Evolutionary conservation across 2,329 filamentous ascomycete species (phyloP), one percentile per base, ranked within the genome.

Genomic region (Aspergillus sp.): DNA sequence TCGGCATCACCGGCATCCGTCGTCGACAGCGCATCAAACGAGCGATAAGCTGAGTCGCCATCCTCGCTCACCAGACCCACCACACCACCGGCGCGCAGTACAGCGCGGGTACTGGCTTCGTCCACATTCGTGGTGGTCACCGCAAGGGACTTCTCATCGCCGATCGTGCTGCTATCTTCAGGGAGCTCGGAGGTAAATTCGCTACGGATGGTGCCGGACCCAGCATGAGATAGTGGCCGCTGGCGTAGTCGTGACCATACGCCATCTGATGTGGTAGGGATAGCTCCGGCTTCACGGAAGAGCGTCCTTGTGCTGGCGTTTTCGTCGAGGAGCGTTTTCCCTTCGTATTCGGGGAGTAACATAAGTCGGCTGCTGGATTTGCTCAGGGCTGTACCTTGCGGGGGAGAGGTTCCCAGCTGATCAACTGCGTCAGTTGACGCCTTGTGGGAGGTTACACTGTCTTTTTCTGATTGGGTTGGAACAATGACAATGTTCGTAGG

Each of bases 291-390:
- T 7, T 66, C 72, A 49, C 71, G 71, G 54, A 73, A 73, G 8
- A 75, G 63, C 2, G 70, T 66, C 32, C 70, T 65, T 1, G 74
- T 77, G 57, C 74, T 76, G 5, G 72, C 71, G 10, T 73, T 74
- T 13, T 74, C 72, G 30, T 73, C 69, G 1, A 53, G 65, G 30
- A 68, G 59, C 38, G 65, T 70, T 19, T 56, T 65, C 10, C 68
- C 68, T 9, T 73, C 71, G 23, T 73, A 69, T 10, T 66, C 66
- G 2, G 73, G 73, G 2, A 75, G 60, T 1, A 74, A 51, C 15
- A 74, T 67, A 2, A 74, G 63, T 12, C 72, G 72, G 6, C 56
- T 67, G 17, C 51, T 43, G 30, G 60, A 63, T 47, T 63, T 72
- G 48, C 67, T 52, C 47, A 67, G 12, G 0, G 32, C 12, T 36